Evolutionary conservation across 768 basidiomycete genomes (phyloP), one percentile per base, ranked within the genome.

Genomic region (Russula griseocarnosa): DNA sequence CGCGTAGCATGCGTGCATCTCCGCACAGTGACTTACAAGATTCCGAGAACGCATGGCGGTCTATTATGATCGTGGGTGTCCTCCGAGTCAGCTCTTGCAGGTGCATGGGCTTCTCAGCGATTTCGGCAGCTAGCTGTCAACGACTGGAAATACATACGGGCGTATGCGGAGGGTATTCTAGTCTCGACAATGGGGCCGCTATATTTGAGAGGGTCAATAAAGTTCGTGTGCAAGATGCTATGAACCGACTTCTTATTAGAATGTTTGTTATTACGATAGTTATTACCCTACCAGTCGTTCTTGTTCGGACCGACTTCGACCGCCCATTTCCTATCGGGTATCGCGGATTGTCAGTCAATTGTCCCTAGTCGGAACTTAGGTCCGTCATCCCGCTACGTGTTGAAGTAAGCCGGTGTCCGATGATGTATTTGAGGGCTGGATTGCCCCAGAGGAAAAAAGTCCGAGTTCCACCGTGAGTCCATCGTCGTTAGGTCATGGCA

Each of bases 61-160:
- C 90, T 66, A 94, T 83, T 64, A 94, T 77, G 66, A 92, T 74
- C 1, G 89, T 90, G 20, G 92, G 92, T 0, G 92, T 93, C 60
- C 89, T 80, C n/a, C n/a, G n/a, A n/a, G n/a, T n/a, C 28, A 93
- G 75, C 2, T 74, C 74, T 50, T 34, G 34, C 38, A 14, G 38
- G 36, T 81, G 74, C 64, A 92, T 70, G 28, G 77, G 70, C 70
- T 79, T 82, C 24, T 87, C 86, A 42, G 81, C 75, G 74, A 85
- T 92, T 61, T 82, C 78, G 50, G 79, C 69, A 30, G 79, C 71
- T 24, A 90, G 75, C 13, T 11, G 73, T 77, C 60, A 77, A 77
- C 70, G 86, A 85, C 66, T 76, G 83, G 82, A 36, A 72, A 74
- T 42, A 63, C 67, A 34, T 34, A 11, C 34, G 24, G 74, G 67